These are phyloP conservation scores for Aspergillus spinulosporus DNA, from an alignment of 2,329 filamentous ascomycete genomes.

Conservation along the genomic window DNA sequence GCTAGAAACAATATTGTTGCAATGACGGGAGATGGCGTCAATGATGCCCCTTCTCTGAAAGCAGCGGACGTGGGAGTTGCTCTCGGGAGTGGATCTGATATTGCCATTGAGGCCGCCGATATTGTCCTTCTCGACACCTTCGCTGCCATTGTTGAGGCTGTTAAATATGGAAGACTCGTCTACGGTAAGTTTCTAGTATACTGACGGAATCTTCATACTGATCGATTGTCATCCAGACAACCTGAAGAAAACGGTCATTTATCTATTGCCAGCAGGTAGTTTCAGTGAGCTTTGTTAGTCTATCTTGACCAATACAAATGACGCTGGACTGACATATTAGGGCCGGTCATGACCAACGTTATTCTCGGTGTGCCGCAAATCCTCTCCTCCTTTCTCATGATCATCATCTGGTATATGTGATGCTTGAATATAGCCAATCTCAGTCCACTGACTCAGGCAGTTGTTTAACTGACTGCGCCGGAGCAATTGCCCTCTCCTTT, in stretches of 20 bases:
- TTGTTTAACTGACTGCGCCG: conserved; percentile 75
- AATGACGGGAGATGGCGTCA: conserved; percentile 53
- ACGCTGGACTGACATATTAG: neutral
- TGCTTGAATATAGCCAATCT: conserved; percentile 9
- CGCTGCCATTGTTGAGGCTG: conserved; percentile 68
- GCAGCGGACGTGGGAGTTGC: conserved; percentile 62
- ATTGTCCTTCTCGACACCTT: conserved; percentile 69
- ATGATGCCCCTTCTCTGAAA: conserved; percentile 56
- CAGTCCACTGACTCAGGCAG: conserved; percentile 22
- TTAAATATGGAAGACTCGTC: conserved; percentile 70
- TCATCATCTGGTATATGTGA: conserved; percentile 56
- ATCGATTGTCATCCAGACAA: conserved; percentile 53
- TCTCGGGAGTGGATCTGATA: conserved; percentile 59
- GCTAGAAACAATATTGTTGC: conserved; percentile 58
- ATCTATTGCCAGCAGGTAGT: conserved; percentile 70
- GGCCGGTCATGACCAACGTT: conserved; percentile 72
- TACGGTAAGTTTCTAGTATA: neutral
- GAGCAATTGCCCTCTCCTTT: conserved; percentile 72
- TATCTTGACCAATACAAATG: too few relatives aligned
- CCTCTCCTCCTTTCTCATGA: conserved; percentile 72
- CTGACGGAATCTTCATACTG: neutral
- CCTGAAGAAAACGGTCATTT: conserved; percentile 74
- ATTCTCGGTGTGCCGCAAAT: conserved; percentile 72
- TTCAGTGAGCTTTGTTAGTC: conserved; percentile 66
- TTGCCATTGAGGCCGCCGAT: conserved; percentile 63